These are phyloP conservation scores for Penicillium daleae DNA, from an alignment of 495 filamentous ascomycete species.

Conservation along the genomic window DNA sequence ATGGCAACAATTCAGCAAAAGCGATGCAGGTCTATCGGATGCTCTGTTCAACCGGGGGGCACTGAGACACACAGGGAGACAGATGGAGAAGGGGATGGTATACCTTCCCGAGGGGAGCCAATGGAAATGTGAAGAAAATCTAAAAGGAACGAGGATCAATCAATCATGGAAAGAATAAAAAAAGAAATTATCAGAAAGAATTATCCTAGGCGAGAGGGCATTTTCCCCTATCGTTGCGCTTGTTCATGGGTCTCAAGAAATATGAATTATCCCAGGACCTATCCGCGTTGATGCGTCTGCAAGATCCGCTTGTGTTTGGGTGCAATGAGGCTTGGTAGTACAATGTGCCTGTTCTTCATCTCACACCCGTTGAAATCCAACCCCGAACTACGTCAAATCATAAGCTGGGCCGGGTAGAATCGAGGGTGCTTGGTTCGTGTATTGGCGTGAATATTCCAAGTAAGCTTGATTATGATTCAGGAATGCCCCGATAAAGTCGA, in stretches of 20 bases:
- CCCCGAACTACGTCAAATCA: constrained; percentile 25
- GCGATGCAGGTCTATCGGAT: constrained; percentile 2
- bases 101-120: neutral
- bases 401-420: neutral
- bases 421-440: neutral
- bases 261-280: neutral
- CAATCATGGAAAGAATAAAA: neutral
- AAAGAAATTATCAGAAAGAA: neutral
- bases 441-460: neutral
- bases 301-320: constrained; percentile 6
- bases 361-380: constrained; percentile 26
- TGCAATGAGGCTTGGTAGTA: constrained; percentile 21
- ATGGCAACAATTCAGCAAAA: neutral
- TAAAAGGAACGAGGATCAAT: neutral
- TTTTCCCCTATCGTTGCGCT: neutral
- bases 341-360: constrained; percentile 24
- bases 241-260: constrained; percentile 7
- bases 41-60: constrained; percentile 16
- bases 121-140: constrained; percentile 4
- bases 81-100: neutral
- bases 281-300: constrained; percentile 15
- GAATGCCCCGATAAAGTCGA: neutral
- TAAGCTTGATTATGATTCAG: neutral
- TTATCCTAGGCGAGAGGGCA: neutral
- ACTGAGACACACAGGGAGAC: constrained; percentile 5